Evolutionary conservation across 75 land plant genomes (phyloP).

Genomic region (Larix kaempferi): DNA sequence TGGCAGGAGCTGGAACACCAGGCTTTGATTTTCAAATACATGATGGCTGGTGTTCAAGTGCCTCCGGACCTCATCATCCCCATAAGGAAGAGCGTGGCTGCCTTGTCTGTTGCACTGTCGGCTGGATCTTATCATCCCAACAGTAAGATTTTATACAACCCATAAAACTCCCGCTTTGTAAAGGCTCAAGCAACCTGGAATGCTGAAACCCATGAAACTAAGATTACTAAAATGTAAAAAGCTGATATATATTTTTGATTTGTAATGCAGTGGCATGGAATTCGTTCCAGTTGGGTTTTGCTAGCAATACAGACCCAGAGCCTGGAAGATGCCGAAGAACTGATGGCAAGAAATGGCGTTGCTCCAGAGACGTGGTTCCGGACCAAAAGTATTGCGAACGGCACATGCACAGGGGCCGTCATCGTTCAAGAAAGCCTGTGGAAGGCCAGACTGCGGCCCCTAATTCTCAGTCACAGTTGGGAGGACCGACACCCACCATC

Average conservation of each 20-base stretch:
- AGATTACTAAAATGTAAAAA: too few relatives aligned
- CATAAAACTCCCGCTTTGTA: too few relatives aligned
- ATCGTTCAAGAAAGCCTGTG: conserved; percentile 87
- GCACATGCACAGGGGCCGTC: conserved; percentile 83
- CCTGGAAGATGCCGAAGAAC: conserved; percentile 55
- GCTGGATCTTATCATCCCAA: neutral
- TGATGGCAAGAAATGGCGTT: conserved; percentile 63
- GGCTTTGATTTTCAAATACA: conserved; percentile 87
- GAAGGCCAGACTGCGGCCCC: conserved; percentile 36
- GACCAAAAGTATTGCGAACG: conserved; percentile 61
- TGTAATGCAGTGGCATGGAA: conserved; percentile 14
- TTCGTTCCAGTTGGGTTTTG: conserved; percentile 27
- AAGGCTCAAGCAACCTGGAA: too few relatives aligned
- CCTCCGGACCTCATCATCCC: conserved; percentile 68
- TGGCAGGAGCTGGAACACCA: conserved; percentile 94
- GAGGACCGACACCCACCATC: neutral
- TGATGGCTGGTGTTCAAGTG: conserved; percentile 66
- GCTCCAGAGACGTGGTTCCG: conserved; percentile 46
- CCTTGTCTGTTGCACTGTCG: conserved; percentile 6
- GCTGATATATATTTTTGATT: too few relatives aligned
- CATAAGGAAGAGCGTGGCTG: conserved; percentile 45
- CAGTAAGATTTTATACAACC: neutral
- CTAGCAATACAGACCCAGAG: conserved; percentile 32
- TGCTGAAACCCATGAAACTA: too few relatives aligned
- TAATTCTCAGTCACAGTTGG: too few relatives aligned